Base-by-base conservation (phyloP, 116 monocot genomes). In the Phalaenopsis hybrid region DNA sequence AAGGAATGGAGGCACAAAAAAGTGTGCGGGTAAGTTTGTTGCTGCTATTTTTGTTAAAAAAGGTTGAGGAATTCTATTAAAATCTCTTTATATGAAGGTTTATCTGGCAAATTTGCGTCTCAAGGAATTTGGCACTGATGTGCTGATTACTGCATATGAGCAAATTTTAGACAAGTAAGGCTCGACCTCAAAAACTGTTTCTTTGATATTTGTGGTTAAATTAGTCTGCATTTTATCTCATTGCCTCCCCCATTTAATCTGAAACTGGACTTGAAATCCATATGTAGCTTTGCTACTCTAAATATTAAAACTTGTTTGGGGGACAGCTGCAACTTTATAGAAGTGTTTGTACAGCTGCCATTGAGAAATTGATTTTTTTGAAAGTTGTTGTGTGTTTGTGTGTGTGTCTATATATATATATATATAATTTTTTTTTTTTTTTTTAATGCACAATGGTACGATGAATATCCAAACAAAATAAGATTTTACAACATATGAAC, bases 41-140 rank as follows among this genome's bases (percentile, higher is more conserved):
- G 5, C 63, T 61, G 28, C 76, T 20, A 20, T 79, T 79, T 57
- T 43, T 44, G 75, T 1, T 1, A 75, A 43, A 37, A 20, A 5
- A 13, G 0, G 18, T 75, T 16, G 5, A 45, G 45, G 23, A 75
- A 16, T 75, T 75, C 6, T 75, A 75, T 17, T 75, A 75, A 7
- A 45, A 44, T n/a, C 43, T 75, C 13, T 16, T 67, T 28, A 77
- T 68, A 78, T 37, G 34, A 12, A 94, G 92, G 91, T 93, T 45
- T 94, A 97, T 84, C 50, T 94, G 55, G 94, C 92, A 79, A 94
- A 94, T 82, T 85, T 94, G 81, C 91, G 90, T 57, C 89, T 94
- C 23, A 91, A 91, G 85, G 89, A 93, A 82, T 94, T 88, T 82
- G 84, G 74, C 11, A 91, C 97, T 9, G 97, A 97, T 85, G 87